Base-by-base conservation (phyloP, 768 basidiomycete species). In the Fibroporia radiculosa region DNA sequence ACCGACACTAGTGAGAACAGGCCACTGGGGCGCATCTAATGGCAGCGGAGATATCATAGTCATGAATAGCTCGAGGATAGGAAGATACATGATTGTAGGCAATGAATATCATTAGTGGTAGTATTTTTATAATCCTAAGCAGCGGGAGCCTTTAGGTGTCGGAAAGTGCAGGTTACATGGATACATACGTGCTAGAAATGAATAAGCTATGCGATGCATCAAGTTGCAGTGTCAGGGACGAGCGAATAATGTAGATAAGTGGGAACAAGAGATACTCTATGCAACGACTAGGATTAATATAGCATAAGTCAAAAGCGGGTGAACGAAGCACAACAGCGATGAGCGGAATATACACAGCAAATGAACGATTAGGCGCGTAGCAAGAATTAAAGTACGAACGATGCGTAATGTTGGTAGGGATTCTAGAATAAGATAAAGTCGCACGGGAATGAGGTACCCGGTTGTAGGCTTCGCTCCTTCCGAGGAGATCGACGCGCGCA, bases 351-450 rank as follows among this genome's bases (percentile, higher is more conserved):
- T 32, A 33, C 6, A 44, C 42, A 44, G 23, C 31, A 35, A n/a
- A n/a, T n/a, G n/a, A n/a, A 35, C 24, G 23, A 31, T 14, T 11
- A 44, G 23, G 11, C 14, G 36, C 19, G 33, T 19, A 28, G 26
- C 32, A 8, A 42, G 33, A 12, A 44, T 44, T 44, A 44, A 31
- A 31, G 33, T 19, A 35, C 42, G 42, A 44, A 23, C 24, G 36
- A 44, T 24, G 24, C 35, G 42, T 44, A 22, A n/a, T 22, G 28
- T 20, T 44, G 38, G 25, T 39, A 6, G 38, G 25, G 23, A 18
- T 6, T 35, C 34, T 39, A 3, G 32, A 34, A 44, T 44, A 44
- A 44, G 42, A 32, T 44, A 44, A 20, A 32, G 26, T 18, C 28
- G n/a, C 28, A 24, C 41, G 13, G 18, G 28, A 29, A 42, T 29